Base-by-base conservation (phyloP, 257 asterid species). In the Solanum medicagineum region DNA sequence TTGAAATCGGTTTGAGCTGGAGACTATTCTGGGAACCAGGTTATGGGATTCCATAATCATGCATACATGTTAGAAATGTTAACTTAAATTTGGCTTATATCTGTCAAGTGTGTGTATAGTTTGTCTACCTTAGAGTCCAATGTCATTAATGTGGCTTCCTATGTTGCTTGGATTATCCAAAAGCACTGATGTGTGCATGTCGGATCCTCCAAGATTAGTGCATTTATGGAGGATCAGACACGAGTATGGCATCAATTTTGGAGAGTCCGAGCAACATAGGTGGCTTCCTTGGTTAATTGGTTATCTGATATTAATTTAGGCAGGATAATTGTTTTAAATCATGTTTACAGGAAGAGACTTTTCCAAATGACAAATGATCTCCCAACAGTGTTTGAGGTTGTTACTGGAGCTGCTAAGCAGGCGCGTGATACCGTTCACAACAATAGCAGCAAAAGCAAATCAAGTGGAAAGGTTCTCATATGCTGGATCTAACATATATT, bases 361-460 rank as follows among this genome's bases (percentile, higher is more conserved):
- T 92, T 92, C 86, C 91, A 89, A 88, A 85, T 92, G 95, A 90
- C 89, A 68, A 91, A 90, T 85, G 93, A 91, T 60, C 86, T 89
- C 15, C 94, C 94, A 71, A 91, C 93, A 56, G 88, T 92, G 53
- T 90, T 86, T 63, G 95, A 92, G 87, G 88, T 92, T 84, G 95
- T 91, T 75, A 83, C 88, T 0, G 93, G 92, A 68, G 87, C 87
- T 84, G 93, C 68, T 75, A 91, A 87, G 87, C 92, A 86, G 85
- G 89, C 85, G 6, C 88, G 77, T 42, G 91, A 90, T 63, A 45
- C 89, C 22, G 87, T 87, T 73, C 92, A 84, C 89, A 91, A 85
- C 84, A 79, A 89, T 86, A 84, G 90, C 90, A 89, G 82, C 91
- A 92, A 89, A 91, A 90, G 77, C 90, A 92, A 91, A 86, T 79